Base-by-base conservation (phyloP, 2,329 filamentous ascomycete genomes). In the Exophiala xenobiotica region DNA sequence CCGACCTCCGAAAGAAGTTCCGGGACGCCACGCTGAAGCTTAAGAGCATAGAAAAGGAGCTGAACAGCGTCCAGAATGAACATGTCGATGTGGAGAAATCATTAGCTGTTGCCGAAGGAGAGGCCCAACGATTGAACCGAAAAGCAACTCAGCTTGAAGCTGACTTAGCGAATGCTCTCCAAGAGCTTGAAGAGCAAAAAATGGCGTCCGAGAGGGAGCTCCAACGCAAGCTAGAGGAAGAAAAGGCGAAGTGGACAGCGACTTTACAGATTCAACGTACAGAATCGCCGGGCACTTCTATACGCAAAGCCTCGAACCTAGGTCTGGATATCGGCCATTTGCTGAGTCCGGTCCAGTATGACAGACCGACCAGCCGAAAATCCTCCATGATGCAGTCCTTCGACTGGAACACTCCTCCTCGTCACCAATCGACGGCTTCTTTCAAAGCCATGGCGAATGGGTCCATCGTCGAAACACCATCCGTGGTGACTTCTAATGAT, bases 1-100 rank as follows among this genome's bases (percentile, higher is more conserved):
- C 82, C 4, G 93, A 97, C 31, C 82, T 95, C 70, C 80, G 93
- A 60, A 89, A 87, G 67, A 97, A 95, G 71, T 87, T 90, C 47
- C 82, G 93, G 56, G 93, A 99, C 70, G 78, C 86, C 80, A 87
- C 87, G 47, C 71, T 78, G 12, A 87, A 82, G 67, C 74, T 75
- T 8, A 82, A 88, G 61, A 81, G 79, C 47, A 74, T 87, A 18
- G 90, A 96, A 67, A 88, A 95, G 60, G 90, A 97, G 60, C 71
- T 96, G 4, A 90, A 96, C 63, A 56, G 81, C 76, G 62, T 83
- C 77, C 70, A 68, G 55, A 71, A 70, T 46, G 56, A 59, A 3
- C 65, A 70, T 47, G 66, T 67, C 7, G 71, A 74, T n/a, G 55
- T 73, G 20, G 64, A 73, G 20, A 79, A 83, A 39, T 72, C 77